Percentiles rank a stretch among this genome's conserved stretches.
Evolutionary conservation across 2,329 filamentous ascomycete species (phyloP).

Genomic region (Lecanosticta acicola): DNA sequence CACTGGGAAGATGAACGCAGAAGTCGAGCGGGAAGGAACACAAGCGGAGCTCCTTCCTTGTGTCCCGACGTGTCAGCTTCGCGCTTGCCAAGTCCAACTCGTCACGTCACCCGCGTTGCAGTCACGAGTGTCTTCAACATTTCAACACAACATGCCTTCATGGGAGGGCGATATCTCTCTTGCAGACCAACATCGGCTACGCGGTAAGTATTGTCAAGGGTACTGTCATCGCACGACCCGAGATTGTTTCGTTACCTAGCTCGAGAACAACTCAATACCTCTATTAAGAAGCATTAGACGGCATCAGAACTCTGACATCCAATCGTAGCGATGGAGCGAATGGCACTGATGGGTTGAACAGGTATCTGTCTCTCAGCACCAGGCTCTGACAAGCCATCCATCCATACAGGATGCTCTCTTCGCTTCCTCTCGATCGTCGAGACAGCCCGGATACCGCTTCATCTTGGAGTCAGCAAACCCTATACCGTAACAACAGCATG

Average conservation of each 20-base stretch:
- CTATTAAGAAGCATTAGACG: no score
- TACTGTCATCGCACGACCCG: no score
- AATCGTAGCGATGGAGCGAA: no score
- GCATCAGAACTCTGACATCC: no score
- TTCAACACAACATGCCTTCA: not conserved
- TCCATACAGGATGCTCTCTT: conserved; percentile 10
- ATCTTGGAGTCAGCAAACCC: conserved; percentile 8
- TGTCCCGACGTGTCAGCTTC: not conserved
- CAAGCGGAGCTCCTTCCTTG: not conserved
- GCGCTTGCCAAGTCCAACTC: not conserved
- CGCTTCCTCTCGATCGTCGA: conserved; percentile 19
- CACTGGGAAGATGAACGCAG: not conserved
- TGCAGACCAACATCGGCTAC: not conserved
- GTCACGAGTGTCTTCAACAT: no score
- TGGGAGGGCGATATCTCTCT: not conserved
- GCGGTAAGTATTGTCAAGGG: not conserved
- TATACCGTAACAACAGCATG: conserved; percentile 7
- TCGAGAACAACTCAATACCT: no score
- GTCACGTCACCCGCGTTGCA: not conserved
- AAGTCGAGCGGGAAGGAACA: not conserved
- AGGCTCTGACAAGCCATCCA: not conserved
- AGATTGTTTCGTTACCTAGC: not conserved
- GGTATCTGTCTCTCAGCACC: not conserved
- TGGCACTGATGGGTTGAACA: not conserved
- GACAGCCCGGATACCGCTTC: conserved; percentile 16